Evolutionary conservation across 2,329 filamentous ascomycete genomes (phyloP), one percentile per base, ranked within the genome.

Genomic region (Fusarium veterinarium): DNA sequence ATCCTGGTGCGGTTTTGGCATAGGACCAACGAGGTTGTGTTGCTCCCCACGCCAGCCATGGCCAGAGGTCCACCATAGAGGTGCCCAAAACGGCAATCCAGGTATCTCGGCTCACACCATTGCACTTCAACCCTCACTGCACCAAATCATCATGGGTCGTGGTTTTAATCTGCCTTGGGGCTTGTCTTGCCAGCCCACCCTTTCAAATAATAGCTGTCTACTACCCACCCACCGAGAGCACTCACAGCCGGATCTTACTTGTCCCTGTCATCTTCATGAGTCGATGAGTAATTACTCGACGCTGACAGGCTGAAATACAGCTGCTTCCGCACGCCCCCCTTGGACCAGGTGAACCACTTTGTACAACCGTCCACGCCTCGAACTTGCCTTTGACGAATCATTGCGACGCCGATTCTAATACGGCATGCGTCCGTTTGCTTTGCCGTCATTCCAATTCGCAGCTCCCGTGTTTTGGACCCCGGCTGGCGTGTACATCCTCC

Each of bases 251-350:
- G 58, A 52, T 74, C 57, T 65, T 57, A 58, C 68, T 68, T 74
- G 75, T 71, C 65, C 69, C 67, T 76, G 71, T 63, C 59, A 31
- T 48, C 60, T 41, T 67, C 62, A 60, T 53, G 53, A 70, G 49
- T 60, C 70, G 80, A 80, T 81, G 80, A 81, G 79, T 81, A 81
- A 81, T 81, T 79, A 56, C 76, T 75, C 56, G 48, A 74, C 75
- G 77, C 76, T 81, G 74, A 81, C 75, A 81, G 80, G 80, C 72
- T 76, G 63, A 45, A 60, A 69, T 71, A 74, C 73, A 60, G 37
- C 64, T 62, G 63, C 60, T 69, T 60, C 46, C 59, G 62, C 76
- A 76, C 76, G 60, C 72, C 67, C 74, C 64, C 72, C 58, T 53
- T 73, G 59, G 46, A 68, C 65, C 53, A 76, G 63, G 60, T 69